These are phyloP conservation scores for Didymosphaeria variabile DNA, from an alignment of 2,329 filamentous ascomycete genomes.

Conservation along the genomic window DNA sequence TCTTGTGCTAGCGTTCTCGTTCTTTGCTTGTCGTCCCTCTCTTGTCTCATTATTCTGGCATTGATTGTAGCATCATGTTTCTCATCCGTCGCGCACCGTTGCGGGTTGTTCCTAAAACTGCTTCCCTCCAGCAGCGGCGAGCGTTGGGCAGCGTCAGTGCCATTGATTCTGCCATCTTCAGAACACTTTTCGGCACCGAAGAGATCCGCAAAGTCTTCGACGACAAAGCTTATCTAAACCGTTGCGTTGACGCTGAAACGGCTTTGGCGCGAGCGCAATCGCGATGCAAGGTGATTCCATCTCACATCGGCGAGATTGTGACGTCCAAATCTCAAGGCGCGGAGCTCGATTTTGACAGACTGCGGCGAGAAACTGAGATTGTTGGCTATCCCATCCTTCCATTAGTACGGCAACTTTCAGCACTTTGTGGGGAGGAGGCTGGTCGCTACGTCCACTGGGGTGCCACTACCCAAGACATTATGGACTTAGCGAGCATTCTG, in stretches of 20 bases:
- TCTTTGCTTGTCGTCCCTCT: slow-evolving; percentile 16
- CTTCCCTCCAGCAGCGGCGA: slow-evolving; percentile 31
- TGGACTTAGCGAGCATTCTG: slow-evolving; percentile 63
- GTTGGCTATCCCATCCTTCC: slow-evolving; percentile 65
- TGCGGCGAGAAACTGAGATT: slow-evolving; percentile 59
- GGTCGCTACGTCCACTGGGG: slow-evolving; percentile 65
- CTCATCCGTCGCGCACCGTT: slow-evolving; percentile 36
- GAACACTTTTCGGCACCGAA: slow-evolving; percentile 62
- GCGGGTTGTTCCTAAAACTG: slow-evolving; percentile 29
- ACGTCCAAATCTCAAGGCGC: slow-evolving; percentile 40
- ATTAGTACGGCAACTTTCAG: slow-evolving; percentile 59
- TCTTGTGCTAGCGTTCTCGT: slow-evolving; percentile 19
- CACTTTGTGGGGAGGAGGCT: slow-evolving; percentile 47
- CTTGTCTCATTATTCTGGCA: slow-evolving; percentile 14
- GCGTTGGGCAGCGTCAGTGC: slow-evolving; percentile 44
- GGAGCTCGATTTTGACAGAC: slow-evolving; percentile 55
- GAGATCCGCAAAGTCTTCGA: slow-evolving; percentile 62
- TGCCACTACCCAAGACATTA: slow-evolving; percentile 68
- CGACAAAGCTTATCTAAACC: slow-evolving; percentile 59
- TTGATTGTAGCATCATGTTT: slow-evolving; percentile 36
- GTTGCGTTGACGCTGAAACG: slow-evolving; percentile 61
- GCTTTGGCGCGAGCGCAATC: slow-evolving; percentile 63
- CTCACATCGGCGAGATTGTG: slow-evolving; percentile 47
- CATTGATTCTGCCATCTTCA: slow-evolving; percentile 62
- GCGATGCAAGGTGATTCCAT: slow-evolving; percentile 57